Evolutionary conservation across 768 basidiomycete species (phyloP), one percentile per base, ranked within the genome.

Genomic region (Boletus huronensis): DNA sequence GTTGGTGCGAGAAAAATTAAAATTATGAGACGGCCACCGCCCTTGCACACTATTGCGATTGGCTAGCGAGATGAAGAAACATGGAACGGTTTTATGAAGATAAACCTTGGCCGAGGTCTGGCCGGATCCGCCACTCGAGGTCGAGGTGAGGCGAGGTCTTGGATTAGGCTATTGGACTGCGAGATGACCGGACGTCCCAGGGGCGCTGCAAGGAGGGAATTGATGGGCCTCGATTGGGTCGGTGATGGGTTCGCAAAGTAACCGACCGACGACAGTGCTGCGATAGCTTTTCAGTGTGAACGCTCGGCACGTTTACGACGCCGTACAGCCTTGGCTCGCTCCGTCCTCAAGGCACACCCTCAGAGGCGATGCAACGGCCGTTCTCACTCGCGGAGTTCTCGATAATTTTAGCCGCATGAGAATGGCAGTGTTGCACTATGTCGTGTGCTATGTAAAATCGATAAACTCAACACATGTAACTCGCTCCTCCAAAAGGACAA

Each of bases 81-180:
- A 65, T 65, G 52, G 51, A 45, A 49, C 47, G 17, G 50, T 34
- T 45, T 62, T 64, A 68, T 65, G 50, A 58, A 60, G 34, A 26
- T 46, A 34, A 21, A 26, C 10, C 34, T 50, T 46, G 42, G 38
- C 2, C n/a, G 23, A n/a, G 14, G 29, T 35, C 23, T 35, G 6
- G 23, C 35, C 38, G 59, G 65, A 62, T 59, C 45, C 54, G 53
- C 54, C 47, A 53, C 57, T 54, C 54, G 51, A 61, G 66, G 64
- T 47, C 55, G 55, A 55, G 65, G 65, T 28, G 64, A 65, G 61
- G 68, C 61, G 48, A 36, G 58, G 32, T 43, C 46, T 35, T 16
- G 11, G 26, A 44, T 28, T 44, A 44, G 43, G 45, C 45, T 35
- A 52, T 39, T 21, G 23, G n/a, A 42, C 50, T 55, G 57, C 60